A percentile compares a stretch with the other conserved stretches of the same genome.
Conservation (phyloP, 192 early-diverging fungal genomes). For the Umbelopsis sp. region DNA sequence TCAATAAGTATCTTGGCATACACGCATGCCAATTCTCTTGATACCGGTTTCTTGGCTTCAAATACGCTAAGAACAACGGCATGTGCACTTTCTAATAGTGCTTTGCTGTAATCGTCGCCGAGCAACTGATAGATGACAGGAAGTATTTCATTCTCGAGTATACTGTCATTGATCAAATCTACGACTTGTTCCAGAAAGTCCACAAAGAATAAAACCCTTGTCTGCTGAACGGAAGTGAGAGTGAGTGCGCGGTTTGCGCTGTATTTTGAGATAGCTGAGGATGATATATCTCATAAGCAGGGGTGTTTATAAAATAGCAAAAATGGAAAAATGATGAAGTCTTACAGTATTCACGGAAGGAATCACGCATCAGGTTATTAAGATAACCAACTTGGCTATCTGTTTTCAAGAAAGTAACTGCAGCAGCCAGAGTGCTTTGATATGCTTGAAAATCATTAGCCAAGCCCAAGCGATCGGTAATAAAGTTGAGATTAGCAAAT, state of each 20-base stretch:
- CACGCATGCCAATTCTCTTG: slow-evolving; percentile 46
- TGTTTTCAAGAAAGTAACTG: slow-evolving; percentile 42
- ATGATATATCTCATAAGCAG: too few species aligned
- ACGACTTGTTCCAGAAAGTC: slow-evolving; percentile 53
- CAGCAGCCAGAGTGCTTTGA: slow-evolving; percentile 47
- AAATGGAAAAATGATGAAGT: neutral
- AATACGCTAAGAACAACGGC: slow-evolving; percentile 50
- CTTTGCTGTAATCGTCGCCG: slow-evolving; percentile 30
- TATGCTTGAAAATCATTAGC: slow-evolving; percentile 49
- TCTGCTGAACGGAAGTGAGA: slow-evolving; percentile 34
- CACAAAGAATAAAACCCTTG: slow-evolving; percentile 46
- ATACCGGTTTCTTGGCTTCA: slow-evolving; percentile 45
- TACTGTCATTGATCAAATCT: slow-evolving; percentile 39
- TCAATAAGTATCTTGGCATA: slow-evolving; percentile 51
- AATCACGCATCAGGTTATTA: slow-evolving; percentile 19
- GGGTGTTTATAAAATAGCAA: too few species aligned
- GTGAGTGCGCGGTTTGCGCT: neutral
- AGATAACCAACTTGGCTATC: slow-evolving; percentile 25
- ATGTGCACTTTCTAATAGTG: slow-evolving; percentile 56
- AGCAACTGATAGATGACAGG: slow-evolving; percentile 47
- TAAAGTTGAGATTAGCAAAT: slow-evolving; percentile 54
- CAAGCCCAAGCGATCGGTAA: slow-evolving; percentile 43
- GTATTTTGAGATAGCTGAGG: neutral
- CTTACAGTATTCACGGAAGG: slow-evolving; percentile 33
- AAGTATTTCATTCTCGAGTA: slow-evolving; percentile 48